Conservation (phyloP, 2,329 filamentous ascomycete species). For the Penicillium sp. region DNA sequence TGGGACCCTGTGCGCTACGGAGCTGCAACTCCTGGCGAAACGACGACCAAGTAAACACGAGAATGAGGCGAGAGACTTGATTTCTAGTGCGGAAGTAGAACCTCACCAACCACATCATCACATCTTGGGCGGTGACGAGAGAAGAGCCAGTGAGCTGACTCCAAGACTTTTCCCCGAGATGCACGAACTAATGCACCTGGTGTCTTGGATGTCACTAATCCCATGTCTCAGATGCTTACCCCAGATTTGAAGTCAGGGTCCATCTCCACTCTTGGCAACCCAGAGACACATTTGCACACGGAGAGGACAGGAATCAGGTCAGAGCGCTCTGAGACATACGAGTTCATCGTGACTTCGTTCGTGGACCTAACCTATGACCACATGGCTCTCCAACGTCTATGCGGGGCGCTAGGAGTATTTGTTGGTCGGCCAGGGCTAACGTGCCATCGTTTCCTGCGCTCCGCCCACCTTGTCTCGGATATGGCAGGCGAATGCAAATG, state of each 20-base stretch:
- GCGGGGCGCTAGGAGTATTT: background rate
- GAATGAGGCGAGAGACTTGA: background rate
- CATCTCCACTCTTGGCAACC: conserved; percentile 5
- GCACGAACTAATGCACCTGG: background rate
- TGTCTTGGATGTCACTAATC: conserved; percentile 19
- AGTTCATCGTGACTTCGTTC: background rate
- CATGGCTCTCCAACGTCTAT: background rate
- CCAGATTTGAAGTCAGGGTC: conserved; percentile 7
- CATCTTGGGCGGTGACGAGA: conserved; percentile 1
- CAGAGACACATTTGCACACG: too few relatives aligned
- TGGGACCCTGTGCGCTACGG: background rate
- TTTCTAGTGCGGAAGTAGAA: conserved; percentile 11
- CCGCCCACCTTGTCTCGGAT: conserved; percentile 7
- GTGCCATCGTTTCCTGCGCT: background rate
- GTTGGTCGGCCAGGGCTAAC: background rate
- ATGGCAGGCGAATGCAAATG: background rate
- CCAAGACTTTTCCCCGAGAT: background rate
- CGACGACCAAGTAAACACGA: background rate
- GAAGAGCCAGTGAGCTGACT: background rate
- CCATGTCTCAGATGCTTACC: conserved; percentile 16
- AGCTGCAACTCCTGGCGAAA: background rate
- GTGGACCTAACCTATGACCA: background rate
- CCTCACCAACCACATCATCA: conserved; percentile 17
- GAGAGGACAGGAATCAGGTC: conserved; percentile 1
- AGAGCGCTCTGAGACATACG: conserved; percentile 14